Evolutionary conservation across 1,139 yeast genomes (phyloP), one percentile per base, ranked within the genome.

Genomic region (Kodamaea sp.): DNA sequence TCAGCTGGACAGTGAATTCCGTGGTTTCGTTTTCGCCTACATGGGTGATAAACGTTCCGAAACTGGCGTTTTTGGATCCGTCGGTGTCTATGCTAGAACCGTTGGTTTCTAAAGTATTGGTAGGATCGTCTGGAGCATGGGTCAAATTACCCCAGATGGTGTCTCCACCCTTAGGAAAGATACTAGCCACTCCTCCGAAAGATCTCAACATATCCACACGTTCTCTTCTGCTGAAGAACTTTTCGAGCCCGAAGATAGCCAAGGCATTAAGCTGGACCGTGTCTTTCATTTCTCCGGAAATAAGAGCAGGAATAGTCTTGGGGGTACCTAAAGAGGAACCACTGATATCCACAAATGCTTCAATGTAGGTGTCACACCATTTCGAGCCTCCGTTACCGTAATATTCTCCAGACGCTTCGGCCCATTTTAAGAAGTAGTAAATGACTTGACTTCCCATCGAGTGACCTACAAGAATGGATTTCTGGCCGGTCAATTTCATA

Each of bases 201-300:
- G 92, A 72, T 43, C 89, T 71, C 31, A 89, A 57, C 83, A 92
- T 73, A 41, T 86, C 95, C 5, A 89, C 79, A 45, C 98, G 76
- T 63, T 92, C 98, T 41, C 78, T 76, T 55, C 96, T 76, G 33
- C 95, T 84, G 59, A 92, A 89, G 63, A 90, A 94, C 61, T 86
- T 88, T 53, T 92, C 98, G 39, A 92, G 71, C 2, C 97, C 98
- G 51, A 88, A 88, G 42, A 90, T 89, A 0, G 98, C 98, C 45
- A 92, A 65, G 2, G 95, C 83, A 57, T 92, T 92, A 55, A 92
- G 70, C 52, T 92, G 96, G 18, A 94, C 95, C 0, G 98, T 92
- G 56, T 92, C 98, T 58, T 83, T 87, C 98, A 94, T 92, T 62
- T 92, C 98, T 16, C 98, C 98, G 13, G 96, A 87, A 14, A 94